A percentile compares a stretch with the other conserved stretches of the same genome.
These are phyloP conservation scores for Boletus rufocinnamomeus DNA, from an alignment of 768 basidiomycete genomes.

Conservation along the genomic window DNA sequence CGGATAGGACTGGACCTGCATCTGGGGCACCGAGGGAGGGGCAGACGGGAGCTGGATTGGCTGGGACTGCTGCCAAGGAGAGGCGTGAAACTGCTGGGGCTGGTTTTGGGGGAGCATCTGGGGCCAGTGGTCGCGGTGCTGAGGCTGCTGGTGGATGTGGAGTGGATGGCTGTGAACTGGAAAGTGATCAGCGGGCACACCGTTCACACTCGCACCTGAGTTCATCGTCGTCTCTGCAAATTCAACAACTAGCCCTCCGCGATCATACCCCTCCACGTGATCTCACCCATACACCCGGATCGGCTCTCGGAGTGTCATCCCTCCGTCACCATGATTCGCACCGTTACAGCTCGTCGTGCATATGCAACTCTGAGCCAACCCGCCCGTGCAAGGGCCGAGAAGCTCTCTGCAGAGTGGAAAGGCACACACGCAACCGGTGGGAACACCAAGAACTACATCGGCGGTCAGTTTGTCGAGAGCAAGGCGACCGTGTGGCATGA, in stretches of 20 bases:
- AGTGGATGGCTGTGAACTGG: conserved; percentile 15
- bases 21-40: conserved; percentile 32
- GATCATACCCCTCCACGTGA: conserved; percentile 16
- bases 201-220: conserved; percentile 18
- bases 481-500: conserved; percentile 79
- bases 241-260: too few species aligned
- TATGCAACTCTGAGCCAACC: conserved; percentile 55
- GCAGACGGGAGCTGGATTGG: conserved; percentile 36
- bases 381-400: conserved; percentile 65
- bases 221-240: conserved; percentile 19
- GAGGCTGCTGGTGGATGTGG: conserved; percentile 25
- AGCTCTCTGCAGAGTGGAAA: conserved; percentile 75
- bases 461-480: conserved; percentile 87
- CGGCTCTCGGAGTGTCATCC: conserved; percentile 7
- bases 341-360: conserved; percentile 31
- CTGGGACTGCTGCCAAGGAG: conserved; percentile 37
- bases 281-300: background rate
- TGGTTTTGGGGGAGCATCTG: conserved; percentile 31
- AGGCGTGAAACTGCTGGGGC: conserved; percentile 30
- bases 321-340: conserved; percentile 26
- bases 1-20: conserved; percentile 20
- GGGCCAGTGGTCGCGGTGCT: conserved; percentile 25
- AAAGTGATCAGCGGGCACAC: conserved; percentile 18
- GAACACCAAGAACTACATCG: conserved; percentile 89
- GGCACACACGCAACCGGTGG: conserved; percentile 87